phyloP scores from a whole-genome alignment of 495 filamentous ascomycete species.

The Daldinia vernicosa region DNA sequence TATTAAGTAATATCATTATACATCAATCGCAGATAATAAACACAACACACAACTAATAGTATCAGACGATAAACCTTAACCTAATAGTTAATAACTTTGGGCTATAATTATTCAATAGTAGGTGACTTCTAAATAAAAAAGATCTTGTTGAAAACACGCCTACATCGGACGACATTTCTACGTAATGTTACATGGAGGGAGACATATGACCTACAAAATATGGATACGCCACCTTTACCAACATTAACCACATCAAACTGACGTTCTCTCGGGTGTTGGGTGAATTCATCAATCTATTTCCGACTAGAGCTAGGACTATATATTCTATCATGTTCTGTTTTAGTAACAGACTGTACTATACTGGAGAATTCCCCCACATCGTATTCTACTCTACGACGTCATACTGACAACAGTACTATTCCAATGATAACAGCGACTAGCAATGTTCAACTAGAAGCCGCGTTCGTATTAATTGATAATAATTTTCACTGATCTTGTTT shows the following conservation, averaged over 20 bases:
- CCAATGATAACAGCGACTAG: neutral
- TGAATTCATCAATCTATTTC: neutral
- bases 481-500: neutral
- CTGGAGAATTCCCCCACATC: neutral
- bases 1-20: too few relatives aligned
- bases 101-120: neutral
- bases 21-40: too few relatives aligned
- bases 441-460: neutral
- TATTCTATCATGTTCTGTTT: neutral
- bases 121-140: neutral
- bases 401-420: neutral
- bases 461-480: neutral
- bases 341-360: neutral
- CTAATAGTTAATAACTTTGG: too few relatives aligned
- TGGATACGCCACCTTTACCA: neutral
- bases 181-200: neutral
- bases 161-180: neutral
- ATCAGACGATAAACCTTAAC: too few relatives aligned
- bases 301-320: neutral
- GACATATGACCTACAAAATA: neutral
- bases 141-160: neutral
- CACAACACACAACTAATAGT: too few relatives aligned
- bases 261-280: neutral
- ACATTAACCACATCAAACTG: neutral
- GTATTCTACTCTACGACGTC: slow-evolving; percentile 9